Evolutionary conservation across 2,329 filamentous ascomycete species (phyloP), one percentile per base, ranked within the genome.

Genomic region (Aspergillus terreus): DNA sequence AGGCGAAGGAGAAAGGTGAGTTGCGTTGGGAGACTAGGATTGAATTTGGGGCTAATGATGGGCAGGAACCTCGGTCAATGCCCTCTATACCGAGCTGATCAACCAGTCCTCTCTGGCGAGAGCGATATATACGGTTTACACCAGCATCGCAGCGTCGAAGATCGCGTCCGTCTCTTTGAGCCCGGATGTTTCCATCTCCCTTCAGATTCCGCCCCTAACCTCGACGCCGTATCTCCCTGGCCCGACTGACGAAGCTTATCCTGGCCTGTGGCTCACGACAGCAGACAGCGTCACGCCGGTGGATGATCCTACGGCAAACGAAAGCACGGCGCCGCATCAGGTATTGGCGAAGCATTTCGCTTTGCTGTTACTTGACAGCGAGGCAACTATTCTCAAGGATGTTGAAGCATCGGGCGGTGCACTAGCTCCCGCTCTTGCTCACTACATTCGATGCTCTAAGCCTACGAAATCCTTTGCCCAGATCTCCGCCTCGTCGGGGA

Each of bases 141-240:
- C 86, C 44, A 85, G 88, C 44, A 87, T 96, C 27, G 90, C 89
- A 6, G 83, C 84, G 50, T 92, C 92, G 62, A 90, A 85, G 66
- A 95, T 96, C 61, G 91, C 92, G 0, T 90, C 90, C 12, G 77
- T 95, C 27, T 85, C 89, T 56, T 82, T 96, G 9, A 87, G 87
- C 52, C 85, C 75, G 2, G 74, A 74, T 27, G 77, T 81, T 48
- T 82, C 81, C 27, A 80, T 84, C 42, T 83, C 82, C 0, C 76
- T 87, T 38, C 83, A 86, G 60, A 83, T 86, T 14, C 82, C 82
- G 14, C 78, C 81, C 33, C 67, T 81, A 21, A 79, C 78, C 47
- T 91, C 88, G 52, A 84, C 91, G 2, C 80, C 86, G 1, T 88
- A 90, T 60, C 77, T 94, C 1, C 86, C 88, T 1, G 81, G 81